Evolutionary conservation across 768 basidiomycete genomes (phyloP), one percentile per base, ranked within the genome.

Genomic region (Kwoniella dendrophila): DNA sequence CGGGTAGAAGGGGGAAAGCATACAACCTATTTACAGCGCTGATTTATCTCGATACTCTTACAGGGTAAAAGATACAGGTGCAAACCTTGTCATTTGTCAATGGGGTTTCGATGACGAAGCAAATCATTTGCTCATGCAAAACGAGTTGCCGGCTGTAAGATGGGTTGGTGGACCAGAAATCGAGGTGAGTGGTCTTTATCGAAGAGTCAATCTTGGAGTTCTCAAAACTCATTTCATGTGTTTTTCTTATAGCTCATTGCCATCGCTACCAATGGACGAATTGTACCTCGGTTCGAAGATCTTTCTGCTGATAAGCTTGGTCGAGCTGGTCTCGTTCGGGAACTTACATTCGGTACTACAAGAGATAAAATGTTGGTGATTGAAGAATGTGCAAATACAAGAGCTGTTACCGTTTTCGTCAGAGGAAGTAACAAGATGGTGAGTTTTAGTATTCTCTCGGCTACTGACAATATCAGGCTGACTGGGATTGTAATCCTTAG

Each of bases 81-180:
- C 96, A 14, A 99, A 99, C 80, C 81, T 99, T 62, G 96, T 99
- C 68, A 97, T 99, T 71, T 99, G 96, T 80, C 96, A 99, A 77
- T 99, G 96, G 96, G 96, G 96, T 63, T 99, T 99, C 76, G 96
- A 99, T 76, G 96, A 99, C 74, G 96, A 99, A 81, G 96, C 96
- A 44, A 99, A 99, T 77, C 96, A 98, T 78, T 69, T 98, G 71
- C 80, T 99, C 67, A 92, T 98, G 91, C 93, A 96, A 82, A 98
- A 97, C 71, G 91, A 94, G 14, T 83, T 99, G 34, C 96, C 96
- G 43, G 90, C 96, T 29, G 95, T 98, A 30, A 85, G 96, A 76
- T 98, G 96, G 96, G 96, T 99, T 58, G 96, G 96, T 63, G 96
- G 96, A 24, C 96, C 96, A 3, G 96, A 99, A 79, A 99, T 99